Evolutionary conservation across 768 basidiomycete species (phyloP), one percentile per base, ranked within the genome.

Genomic region (Fomitopsis pulvina): DNA sequence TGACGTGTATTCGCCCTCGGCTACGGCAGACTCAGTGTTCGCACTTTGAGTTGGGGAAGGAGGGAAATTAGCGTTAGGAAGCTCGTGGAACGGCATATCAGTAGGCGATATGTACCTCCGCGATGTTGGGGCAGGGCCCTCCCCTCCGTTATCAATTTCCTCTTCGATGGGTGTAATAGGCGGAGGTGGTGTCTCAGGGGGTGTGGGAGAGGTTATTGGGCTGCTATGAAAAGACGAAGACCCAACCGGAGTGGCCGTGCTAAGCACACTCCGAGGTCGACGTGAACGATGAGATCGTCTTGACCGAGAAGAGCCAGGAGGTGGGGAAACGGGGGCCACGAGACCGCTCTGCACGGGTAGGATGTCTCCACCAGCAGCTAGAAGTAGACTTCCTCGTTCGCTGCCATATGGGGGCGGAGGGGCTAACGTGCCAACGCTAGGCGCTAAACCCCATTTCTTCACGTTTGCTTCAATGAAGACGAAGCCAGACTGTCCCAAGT

Each of bases 391-490:
- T 7, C 95, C 96, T 10, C 93, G 79, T 66, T 99, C 96, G 59
- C 89, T 92, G 16, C 96, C 96, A 67, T 98, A 98, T 0, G 96
- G 94, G 4, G 96, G 96, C 25, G 96, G 96, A 14, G 96, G 96
- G 1, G 95, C 95, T 9, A 98, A 77, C 0, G 96, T 98, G 41
- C 96, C 96, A 12, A 94, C 86, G 64, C 93, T 96, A 7, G 96
- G 96, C 28, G 96, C 96, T 27, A 98, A 69, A 16, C 96, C 96
- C 96, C 96, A 99, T 66, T 97, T 98, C 78, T 99, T 99, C 54
- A 99, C 96, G 63, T 99, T 97, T 28, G 96, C 96, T 70, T 99
- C 96, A 60, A 99, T 97, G 60, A 96, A 98, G 32, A 98, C 96
- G 64, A 99, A 99, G 4, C 96, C 96, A 4, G 91, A 86, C 68